Conservation (phyloP, 768 basidiomycete species). For the Auriscalpium microsporum region DNA sequence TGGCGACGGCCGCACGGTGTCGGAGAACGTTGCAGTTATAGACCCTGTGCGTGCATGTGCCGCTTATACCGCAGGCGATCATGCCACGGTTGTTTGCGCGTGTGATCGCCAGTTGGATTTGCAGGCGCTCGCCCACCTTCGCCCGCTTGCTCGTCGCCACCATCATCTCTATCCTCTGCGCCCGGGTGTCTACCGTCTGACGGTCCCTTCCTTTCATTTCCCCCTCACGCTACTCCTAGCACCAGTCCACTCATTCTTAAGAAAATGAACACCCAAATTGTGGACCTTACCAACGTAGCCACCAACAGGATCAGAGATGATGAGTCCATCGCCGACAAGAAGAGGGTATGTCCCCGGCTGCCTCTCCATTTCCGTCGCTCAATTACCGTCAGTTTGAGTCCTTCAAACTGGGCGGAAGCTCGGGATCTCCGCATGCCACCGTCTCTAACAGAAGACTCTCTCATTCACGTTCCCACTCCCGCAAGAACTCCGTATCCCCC, state of each 20-base stretch:
- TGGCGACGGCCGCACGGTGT: neutral
- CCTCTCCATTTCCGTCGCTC: neutral
- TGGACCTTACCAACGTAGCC: conserved; percentile 31
- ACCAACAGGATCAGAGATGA: conserved; percentile 24
- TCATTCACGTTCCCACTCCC: conserved; percentile 65
- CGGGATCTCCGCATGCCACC: conserved; percentile 24
- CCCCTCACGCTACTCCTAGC: conserved; percentile 25
- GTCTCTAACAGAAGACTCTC: conserved; percentile 35
- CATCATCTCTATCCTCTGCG: conserved; percentile 16
- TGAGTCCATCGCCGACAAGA: conserved; percentile 29
- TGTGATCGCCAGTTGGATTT: conserved; percentile 22
- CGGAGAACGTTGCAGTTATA: too few species aligned
- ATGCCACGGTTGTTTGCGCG: conserved; percentile 4
- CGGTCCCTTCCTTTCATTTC: conserved; percentile 33
- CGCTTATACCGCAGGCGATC: too few species aligned
- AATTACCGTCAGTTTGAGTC: conserved; percentile 47
- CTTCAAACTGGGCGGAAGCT: conserved; percentile 56
- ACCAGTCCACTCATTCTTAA: conserved; percentile 25
- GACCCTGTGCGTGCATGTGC: too few species aligned
- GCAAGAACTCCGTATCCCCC: conserved; percentile 45
- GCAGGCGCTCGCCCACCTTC: conserved; percentile 5
- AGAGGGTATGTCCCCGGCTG: conserved; percentile 29
- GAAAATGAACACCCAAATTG: conserved; percentile 19
- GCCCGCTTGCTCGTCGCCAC: conserved; percentile 21
- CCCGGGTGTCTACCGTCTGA: conserved; percentile 8